A percentile compares a stretch with the other conserved stretches of the same genome.
Conservation (phyloP, 1,284 basidiomycete species). For the Ganoderma leucocontextum region DNA sequence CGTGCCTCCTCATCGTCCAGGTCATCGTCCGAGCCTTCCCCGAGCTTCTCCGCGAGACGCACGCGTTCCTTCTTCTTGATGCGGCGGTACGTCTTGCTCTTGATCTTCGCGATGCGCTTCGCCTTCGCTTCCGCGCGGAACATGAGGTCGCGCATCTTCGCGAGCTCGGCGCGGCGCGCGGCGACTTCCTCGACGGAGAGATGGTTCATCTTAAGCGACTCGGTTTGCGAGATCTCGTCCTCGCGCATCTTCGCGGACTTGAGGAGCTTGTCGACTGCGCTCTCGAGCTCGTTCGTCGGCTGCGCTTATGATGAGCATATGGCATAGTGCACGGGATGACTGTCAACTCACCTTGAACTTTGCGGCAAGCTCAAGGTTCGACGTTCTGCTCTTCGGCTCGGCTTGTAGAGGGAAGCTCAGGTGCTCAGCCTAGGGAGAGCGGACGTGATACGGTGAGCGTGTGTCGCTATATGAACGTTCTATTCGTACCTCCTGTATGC, state of each 20-base stretch:
- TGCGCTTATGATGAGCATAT: constrained; percentile 36
- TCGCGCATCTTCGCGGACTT: constrained; percentile 84
- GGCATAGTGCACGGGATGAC: neutral
- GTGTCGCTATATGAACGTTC: neutral
- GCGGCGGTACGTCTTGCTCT: constrained; percentile 92
- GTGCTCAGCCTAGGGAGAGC: constrained; percentile 77
- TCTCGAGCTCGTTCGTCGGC: constrained; percentile 84
- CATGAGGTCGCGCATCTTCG: constrained; percentile 91
- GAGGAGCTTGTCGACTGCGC: constrained; percentile 78
- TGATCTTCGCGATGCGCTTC: constrained; percentile 93
- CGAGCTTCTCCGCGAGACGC: constrained; percentile 60
- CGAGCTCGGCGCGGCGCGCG: constrained; percentile 81
- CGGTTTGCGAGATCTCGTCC: constrained; percentile 77
- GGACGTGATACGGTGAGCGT: neutral
- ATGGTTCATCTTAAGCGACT: constrained; percentile 85
- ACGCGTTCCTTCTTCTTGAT: constrained; percentile 84
- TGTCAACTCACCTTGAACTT: constrained; percentile 73
- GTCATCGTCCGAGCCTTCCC: constrained; percentile 54
- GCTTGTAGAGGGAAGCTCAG: constrained; percentile 91
- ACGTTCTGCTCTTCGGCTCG: constrained; percentile 62
- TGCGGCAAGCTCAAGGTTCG: constrained; percentile 80
- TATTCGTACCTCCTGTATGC: constrained; percentile 74
- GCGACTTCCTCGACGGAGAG: constrained; percentile 87
- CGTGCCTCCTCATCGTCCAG: constrained; percentile 65
- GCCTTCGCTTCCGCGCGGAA: constrained; percentile 95